Evolutionary conservation across 768 basidiomycete genomes (phyloP).

Genomic region (Trametes sanguinea): DNA sequence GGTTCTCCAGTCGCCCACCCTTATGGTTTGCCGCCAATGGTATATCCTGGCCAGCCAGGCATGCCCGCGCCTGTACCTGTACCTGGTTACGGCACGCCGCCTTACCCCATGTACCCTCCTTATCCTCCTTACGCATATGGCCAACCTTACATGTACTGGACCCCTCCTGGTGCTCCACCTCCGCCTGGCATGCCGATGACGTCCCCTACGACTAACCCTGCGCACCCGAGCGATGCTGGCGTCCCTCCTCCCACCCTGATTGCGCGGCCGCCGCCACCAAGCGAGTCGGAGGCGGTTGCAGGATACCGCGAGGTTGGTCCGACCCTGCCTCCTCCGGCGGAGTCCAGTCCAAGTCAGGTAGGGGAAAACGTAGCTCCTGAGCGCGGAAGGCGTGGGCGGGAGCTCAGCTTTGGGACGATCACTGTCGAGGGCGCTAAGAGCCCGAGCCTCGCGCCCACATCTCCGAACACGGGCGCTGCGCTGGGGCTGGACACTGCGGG

Average conservation of each 20-base stretch:
- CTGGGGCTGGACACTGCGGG: slow-evolving; percentile 17
- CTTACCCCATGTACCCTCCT: slow-evolving; percentile 38
- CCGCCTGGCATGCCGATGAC: neutral
- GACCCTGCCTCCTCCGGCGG: slow-evolving; percentile 24
- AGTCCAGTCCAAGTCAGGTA: neutral
- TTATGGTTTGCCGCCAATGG: slow-evolving; percentile 23
- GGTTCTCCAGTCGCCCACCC: slow-evolving; percentile 22
- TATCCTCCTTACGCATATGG: slow-evolving; percentile 37
- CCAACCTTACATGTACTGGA: slow-evolving; percentile 44
- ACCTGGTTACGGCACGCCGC: slow-evolving; percentile 34
- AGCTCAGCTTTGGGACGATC: slow-evolving; percentile 58
- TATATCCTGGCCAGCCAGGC: slow-evolving; percentile 22
- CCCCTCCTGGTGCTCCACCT: slow-evolving; percentile 6
- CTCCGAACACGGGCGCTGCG: slow-evolving; percentile 4
- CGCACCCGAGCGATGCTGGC: slow-evolving; percentile 8
- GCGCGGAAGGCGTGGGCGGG: slow-evolving; percentile 27
- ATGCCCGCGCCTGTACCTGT: slow-evolving; percentile 20
- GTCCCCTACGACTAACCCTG: slow-evolving; percentile 8
- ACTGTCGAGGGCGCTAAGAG: slow-evolving; percentile 28
- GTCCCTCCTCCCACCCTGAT: slow-evolving; percentile 36
- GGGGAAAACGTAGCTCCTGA: slow-evolving; percentile 4
- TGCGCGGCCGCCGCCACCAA: slow-evolving; percentile 36
- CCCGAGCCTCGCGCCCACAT: slow-evolving; percentile 12
- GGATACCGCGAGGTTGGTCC: slow-evolving; percentile 36
- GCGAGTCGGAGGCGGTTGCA: slow-evolving; percentile 38